These are phyloP conservation scores for Udeniomyces megalosporus DNA, from an alignment of 768 basidiomycete genomes.

Conservation along the genomic window DNA sequence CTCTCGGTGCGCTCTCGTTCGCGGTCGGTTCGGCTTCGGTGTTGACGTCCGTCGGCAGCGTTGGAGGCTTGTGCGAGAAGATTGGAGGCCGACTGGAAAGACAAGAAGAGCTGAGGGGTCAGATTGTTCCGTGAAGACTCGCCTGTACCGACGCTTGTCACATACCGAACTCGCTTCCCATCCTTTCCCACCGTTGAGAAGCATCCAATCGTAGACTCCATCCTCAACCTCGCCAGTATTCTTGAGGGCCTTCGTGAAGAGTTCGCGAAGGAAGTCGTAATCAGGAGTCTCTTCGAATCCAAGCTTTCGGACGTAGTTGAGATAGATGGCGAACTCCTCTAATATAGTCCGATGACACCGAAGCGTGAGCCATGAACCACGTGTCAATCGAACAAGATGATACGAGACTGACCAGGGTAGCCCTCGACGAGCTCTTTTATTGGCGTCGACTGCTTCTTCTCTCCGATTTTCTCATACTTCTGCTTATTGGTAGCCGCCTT, in stretches of 20 bases:
- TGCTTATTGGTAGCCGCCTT: constrained; percentile 99
- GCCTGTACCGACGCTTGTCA: constrained; percentile 17
- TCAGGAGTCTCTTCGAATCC: constrained; percentile 99
- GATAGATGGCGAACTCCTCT: constrained; percentile 98
- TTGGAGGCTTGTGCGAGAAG: constrained; percentile 9
- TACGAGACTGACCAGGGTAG: constrained; percentile 54
- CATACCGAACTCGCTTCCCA: constrained; percentile 73
- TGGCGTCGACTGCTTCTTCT: constrained; percentile 95
- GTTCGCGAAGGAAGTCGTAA: constrained; percentile 90
- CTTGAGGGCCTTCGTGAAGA: constrained; percentile 88
- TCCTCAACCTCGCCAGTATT: constrained; percentile 81
- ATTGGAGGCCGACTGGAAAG: constrained; percentile 5
- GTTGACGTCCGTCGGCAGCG: constrained; percentile 6
- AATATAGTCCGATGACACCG: constrained; percentile 17
- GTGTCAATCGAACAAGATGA: constrained; percentile 8
- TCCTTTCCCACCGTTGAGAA: constrained; percentile 78
- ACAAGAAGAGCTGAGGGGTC: not conserved
- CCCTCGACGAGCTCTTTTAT: constrained; percentile 95
- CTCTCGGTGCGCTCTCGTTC: constrained; percentile 15
- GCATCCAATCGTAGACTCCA: constrained; percentile 90
- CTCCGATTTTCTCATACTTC: constrained; percentile 99
- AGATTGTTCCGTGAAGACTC: not conserved
- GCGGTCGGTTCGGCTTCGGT: constrained; percentile 15
- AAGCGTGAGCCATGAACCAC: not conserved
- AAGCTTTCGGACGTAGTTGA: constrained; percentile 97